Evolutionary conservation across 2,329 filamentous ascomycete genomes (phyloP), one percentile per base, ranked within the genome.

Genomic region (Aplosporella prunicola): DNA sequence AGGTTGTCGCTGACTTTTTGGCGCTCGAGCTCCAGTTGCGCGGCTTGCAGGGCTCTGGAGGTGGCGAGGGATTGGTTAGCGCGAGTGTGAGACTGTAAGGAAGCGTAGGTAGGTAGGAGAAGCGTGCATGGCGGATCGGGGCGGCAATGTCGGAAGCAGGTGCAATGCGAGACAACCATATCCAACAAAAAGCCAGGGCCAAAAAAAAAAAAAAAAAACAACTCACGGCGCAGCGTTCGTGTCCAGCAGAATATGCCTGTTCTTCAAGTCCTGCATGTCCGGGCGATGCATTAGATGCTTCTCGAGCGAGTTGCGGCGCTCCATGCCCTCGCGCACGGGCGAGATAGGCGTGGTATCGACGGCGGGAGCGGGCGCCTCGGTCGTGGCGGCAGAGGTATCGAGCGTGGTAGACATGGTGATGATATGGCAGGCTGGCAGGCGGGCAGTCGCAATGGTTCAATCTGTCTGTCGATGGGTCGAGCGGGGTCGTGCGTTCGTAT

Each of bases 181-280:
- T n/a, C n/a, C n/a, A n/a, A n/a, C n/a, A n/a, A n/a, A n/a, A n/a
- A n/a, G n/a, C n/a, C n/a, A n/a, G n/a, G n/a, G n/a, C n/a, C n/a
- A n/a, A n/a, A n/a, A n/a, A n/a, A n/a, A n/a, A n/a, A n/a, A n/a
- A n/a, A n/a, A n/a, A n/a, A 16, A 9, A 7, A 28, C 18, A 3
- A 57, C 72, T 43, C 64, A 80, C 71, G 79, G 79, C 29, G 79
- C 79, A 47, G 76, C 74, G 49, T 67, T 78, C 2, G 76, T 81
- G 50, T 80, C 73, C 4, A 81, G 66, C 35, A 83, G 58, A 45
- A 83, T 83, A 52, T 82, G 74, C 44, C 75, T 64, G 47, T 80
- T 72, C 61, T 80, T 82, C 43, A 83, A 63, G 43, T 82, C 78
- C 53, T 80, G 67, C 10, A 57, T 57, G 15, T 69, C 65, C 5